These are phyloP conservation scores for Starmera stellimalicola DNA, from an alignment of 1,139 yeast species.

Conservation along the genomic window DNA sequence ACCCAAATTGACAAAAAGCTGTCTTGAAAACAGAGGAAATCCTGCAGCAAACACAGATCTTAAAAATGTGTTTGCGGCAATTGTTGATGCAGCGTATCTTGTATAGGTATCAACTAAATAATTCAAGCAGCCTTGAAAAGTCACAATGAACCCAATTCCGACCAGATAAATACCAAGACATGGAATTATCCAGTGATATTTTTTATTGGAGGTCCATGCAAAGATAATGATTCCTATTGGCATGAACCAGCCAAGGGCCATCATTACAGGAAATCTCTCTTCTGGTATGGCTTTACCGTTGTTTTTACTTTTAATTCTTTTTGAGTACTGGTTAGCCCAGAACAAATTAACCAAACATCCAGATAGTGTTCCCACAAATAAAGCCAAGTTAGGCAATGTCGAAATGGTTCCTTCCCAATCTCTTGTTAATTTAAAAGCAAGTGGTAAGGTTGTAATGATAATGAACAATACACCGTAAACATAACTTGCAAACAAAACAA, in stretches of 20 bases:
- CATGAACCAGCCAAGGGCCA: slow-evolving; percentile 33
- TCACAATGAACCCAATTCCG: slow-evolving; percentile 51
- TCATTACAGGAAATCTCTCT: slow-evolving; percentile 40
- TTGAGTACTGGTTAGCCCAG: slow-evolving; percentile 23
- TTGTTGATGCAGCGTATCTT: slow-evolving; percentile 56
- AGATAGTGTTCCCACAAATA: slow-evolving; percentile 44
- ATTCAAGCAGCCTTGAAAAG: slow-evolving; percentile 42
- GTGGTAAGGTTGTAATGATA: slow-evolving; percentile 28
- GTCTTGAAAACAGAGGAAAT: slow-evolving; percentile 57
- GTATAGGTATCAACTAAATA: slow-evolving; percentile 50
- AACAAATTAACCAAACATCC: slow-evolving; percentile 37
- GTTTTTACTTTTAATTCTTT: slow-evolving; percentile 20
- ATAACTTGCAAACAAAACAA: slow-evolving; percentile 35
- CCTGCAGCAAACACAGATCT: slow-evolving; percentile 58
- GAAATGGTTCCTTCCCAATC: slow-evolving; percentile 33
- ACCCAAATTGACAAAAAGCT: slow-evolving; percentile 38
- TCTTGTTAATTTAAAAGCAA: slow-evolving; percentile 22
- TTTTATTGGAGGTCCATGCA: slow-evolving; percentile 50
- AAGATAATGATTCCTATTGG: slow-evolving; percentile 60
- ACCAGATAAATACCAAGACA: slow-evolving; percentile 47
- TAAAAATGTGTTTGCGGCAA: slow-evolving; percentile 62
- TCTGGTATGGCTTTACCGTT: slow-evolving; percentile 41
- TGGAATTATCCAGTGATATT: slow-evolving; percentile 60
- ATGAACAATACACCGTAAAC: slow-evolving; percentile 37
- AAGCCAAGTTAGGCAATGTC: slow-evolving; percentile 46